These are phyloP conservation scores for Oryza glumipatula DNA, from an alignment of 176 grass and related monocot species.

Conservation along the genomic window DNA sequence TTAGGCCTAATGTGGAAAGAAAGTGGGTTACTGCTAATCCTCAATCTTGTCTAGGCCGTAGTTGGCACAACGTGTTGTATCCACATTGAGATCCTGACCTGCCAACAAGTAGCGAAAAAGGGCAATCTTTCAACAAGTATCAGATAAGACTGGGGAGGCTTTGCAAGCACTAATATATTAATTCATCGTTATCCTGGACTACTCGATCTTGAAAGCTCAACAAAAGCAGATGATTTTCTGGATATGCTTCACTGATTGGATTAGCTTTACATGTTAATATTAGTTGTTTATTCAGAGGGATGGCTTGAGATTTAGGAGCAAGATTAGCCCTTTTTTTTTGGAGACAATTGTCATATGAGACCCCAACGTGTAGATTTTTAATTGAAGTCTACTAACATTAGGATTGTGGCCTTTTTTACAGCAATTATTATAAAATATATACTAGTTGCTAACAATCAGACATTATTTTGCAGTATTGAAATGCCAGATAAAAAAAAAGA, in stretches of 20 bases:
- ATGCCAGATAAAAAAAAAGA: not conserved
- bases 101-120: conserved; percentile 34
- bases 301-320: not conserved
- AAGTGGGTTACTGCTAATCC: not conserved
- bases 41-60: not conserved
- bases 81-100: conserved; percentile 26
- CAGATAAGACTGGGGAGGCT: conserved; percentile 43
- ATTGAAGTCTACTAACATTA: not conserved
- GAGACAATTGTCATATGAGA: not conserved
- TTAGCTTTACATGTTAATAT: conserved; percentile 18
- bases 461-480: not conserved
- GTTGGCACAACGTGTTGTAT: not conserved
- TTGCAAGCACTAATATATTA: conserved; percentile 28
- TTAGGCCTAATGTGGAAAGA: conserved; percentile 8
- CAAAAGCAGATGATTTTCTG: conserved; percentile 37
- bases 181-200: conserved; percentile 18
- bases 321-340: not conserved
- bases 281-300: conserved; percentile 32
- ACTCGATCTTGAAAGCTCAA: conserved; percentile 32
- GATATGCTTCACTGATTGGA: conserved; percentile 43
- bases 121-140: conserved; percentile 21
- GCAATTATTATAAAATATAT: not conserved
- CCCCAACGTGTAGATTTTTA: not conserved
- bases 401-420: not conserved
- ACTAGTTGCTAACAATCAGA: not conserved